Percentiles rank a stretch among this genome's conserved stretches.
phyloP scores from a whole-genome alignment of 2,329 filamentous ascomycete genomes.

The Raffaelea albimanens region DNA sequence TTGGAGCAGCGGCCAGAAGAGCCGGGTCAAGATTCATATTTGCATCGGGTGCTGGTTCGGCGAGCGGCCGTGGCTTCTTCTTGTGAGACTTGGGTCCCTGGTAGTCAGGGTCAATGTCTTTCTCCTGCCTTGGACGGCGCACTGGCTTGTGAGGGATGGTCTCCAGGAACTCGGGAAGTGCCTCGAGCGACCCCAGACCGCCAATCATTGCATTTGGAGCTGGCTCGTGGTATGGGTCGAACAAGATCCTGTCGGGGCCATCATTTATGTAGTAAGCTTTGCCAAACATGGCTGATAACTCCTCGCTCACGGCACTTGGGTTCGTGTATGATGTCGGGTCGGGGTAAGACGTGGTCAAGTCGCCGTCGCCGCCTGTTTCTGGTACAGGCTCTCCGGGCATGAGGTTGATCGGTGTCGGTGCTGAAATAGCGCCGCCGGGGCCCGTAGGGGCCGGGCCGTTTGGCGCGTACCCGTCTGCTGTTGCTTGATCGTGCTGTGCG shows the following conservation, averaged over 20 bases:
- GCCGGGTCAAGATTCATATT: conserved; percentile 44
- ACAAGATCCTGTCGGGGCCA: conserved; percentile 47
- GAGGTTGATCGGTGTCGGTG: too few species aligned
- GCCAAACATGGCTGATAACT: conserved; percentile 32
- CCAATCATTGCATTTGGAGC: conserved; percentile 31
- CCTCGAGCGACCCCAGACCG: conserved; percentile 29
- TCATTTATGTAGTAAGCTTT: conserved; percentile 55
- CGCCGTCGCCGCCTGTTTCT: not conserved
- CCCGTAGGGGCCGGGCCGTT: conserved; percentile 5
- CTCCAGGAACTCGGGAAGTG: conserved; percentile 44
- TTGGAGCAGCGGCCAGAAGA: conserved; percentile 21
- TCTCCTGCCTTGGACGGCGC: conserved; percentile 41
- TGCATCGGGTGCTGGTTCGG: conserved; percentile 22
- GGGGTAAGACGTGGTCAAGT: conserved; percentile 12
- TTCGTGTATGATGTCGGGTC: conserved; percentile 17
- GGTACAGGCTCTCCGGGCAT: not conserved
- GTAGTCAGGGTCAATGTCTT: conserved; percentile 47
- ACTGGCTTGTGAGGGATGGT: conserved; percentile 45
- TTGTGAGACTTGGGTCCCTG: conserved; percentile 30
- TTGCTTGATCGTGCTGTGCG: too few species aligned
- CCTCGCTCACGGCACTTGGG: not conserved
- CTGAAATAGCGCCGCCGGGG: too few species aligned
- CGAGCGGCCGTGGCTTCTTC: conserved; percentile 31
- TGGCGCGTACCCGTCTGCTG: conserved; percentile 12
- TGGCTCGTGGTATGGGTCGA: conserved; percentile 48